A percentile compares a stretch with the other conserved stretches of the same genome.
Conservation (phyloP, 1,284 basidiomycete species). For the Pseudozyma tsukubaensis region DNA sequence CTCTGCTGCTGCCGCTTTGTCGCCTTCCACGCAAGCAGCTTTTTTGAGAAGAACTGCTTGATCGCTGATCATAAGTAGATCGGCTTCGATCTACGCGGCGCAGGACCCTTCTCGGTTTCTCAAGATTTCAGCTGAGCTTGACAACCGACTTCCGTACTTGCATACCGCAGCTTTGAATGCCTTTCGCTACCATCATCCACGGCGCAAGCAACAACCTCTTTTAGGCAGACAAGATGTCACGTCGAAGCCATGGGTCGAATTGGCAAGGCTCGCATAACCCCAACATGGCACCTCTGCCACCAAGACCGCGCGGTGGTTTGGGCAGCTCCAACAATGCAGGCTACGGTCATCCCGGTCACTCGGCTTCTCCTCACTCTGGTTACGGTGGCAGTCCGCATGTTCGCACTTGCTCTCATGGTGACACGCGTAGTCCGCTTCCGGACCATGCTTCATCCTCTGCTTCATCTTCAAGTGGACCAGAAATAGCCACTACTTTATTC, state of each 20-base stretch:
- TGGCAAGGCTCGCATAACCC: conserved; percentile 58
- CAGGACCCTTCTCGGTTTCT: background rate
- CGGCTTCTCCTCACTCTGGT: conserved; percentile 31
- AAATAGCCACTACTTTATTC: conserved; percentile 77
- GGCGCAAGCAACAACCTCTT: background rate
- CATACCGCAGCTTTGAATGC: background rate
- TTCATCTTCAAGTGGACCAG: conserved; percentile 13
- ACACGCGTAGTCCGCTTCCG: conserved; percentile 14
- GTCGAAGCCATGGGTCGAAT: conserved; percentile 23
- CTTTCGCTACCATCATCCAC: background rate
- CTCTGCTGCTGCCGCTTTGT: too few species aligned
- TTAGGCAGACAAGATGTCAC: conserved; percentile 31
- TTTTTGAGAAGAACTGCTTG: background rate
- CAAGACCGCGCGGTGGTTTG: conserved; percentile 48
- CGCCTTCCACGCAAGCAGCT: conserved; percentile 15
- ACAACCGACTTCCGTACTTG: conserved; percentile 3
- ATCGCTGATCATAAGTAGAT: background rate
- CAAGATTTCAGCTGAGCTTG: background rate
- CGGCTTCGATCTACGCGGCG: conserved; percentile 3
- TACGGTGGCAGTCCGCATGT: conserved; percentile 28
- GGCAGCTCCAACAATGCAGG: conserved; percentile 33
- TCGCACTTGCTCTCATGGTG: conserved; percentile 11
- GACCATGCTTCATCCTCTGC: conserved; percentile 17
- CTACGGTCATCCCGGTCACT: conserved; percentile 11
- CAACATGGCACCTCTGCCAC: conserved; percentile 59